Base-by-base conservation (phyloP, 2,329 filamentous ascomycete species). In the Metarhizium guizhouense region DNA sequence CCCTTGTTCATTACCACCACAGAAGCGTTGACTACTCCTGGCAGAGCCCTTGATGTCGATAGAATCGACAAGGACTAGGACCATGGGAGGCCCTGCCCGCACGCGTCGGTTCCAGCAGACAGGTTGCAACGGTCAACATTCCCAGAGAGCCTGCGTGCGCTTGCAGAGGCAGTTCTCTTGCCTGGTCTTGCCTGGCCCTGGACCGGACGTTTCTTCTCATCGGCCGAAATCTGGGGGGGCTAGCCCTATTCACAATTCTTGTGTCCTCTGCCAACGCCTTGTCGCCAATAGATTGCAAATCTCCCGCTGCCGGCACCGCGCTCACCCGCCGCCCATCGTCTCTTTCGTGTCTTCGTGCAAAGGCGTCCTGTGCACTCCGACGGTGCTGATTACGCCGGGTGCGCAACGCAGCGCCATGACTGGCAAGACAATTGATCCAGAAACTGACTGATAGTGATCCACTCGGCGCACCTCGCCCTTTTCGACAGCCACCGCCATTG, bases 401-500 rank as follows among this genome's bases (percentile, higher is more conserved):
- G 48, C 51, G 53, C 36, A 49, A 7, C 42, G 53, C 43, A 32
- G 52, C 53, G 29, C 49, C 56, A 50, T 53, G 38, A 42, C 49
- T 54, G 34, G 49, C 43, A 55, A 53, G 49, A 25, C 47, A 43
- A 54, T 56, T 29, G 54, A 54, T 51, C 55, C 51, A 53, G 34
- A 48, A 30, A 51, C 42, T 40, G 38, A 42, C 25, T 11, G 52
- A 58, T 51, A 53, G 38, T 49, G 45, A 52, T 55, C 59, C 51
- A 50, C 57, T 57, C 51, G 56, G 58, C 53, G 52, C 47, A 51
- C 38, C 51, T 54, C 59, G 29, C 45, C 38, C 32, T 51, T 53
- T 53, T 50, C 54, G 54, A 55, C 51, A 56, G 57, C 59, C 59
- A 60, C 55, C 54, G 55, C 53, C 40, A 36, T 55, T 59, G 53